Evolutionary conservation across 495 filamentous ascomycete species (phyloP).

Genomic region (Penicillium flavigenum): DNA sequence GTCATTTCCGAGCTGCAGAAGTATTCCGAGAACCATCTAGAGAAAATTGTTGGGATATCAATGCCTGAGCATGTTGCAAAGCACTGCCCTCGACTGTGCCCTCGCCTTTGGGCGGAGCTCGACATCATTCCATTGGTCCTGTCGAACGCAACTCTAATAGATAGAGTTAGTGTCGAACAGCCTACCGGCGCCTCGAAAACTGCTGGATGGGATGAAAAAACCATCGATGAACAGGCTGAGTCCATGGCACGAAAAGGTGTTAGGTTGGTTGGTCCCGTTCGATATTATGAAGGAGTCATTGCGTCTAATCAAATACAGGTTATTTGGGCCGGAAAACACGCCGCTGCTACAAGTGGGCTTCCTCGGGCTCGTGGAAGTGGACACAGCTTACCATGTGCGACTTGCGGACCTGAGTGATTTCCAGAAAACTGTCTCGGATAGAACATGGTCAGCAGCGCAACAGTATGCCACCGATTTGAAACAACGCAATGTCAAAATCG

Average conservation of each 20-base stretch:
- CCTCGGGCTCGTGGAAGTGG: constrained; percentile 72
- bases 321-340: constrained; percentile 73
- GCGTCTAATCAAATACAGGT: constrained; percentile 41
- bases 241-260: constrained; percentile 82
- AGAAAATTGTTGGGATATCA: constrained; percentile 63
- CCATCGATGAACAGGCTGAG: constrained; percentile 81
- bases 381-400: constrained; percentile 61
- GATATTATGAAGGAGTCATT: background rate
- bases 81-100: constrained; percentile 57
- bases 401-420: constrained; percentile 64
- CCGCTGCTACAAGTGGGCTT: constrained; percentile 75
- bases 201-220: constrained; percentile 48
- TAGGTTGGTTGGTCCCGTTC: constrained; percentile 46
- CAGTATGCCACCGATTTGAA: constrained; percentile 68
- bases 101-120: constrained; percentile 75
- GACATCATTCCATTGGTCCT: constrained; percentile 73
- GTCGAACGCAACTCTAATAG: constrained; percentile 25
- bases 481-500: constrained; percentile 64
- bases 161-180: constrained; percentile 18
- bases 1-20: constrained; percentile 51
- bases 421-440: constrained; percentile 55
- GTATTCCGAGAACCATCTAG: constrained; percentile 60
- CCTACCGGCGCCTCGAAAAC: background rate
- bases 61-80: constrained; percentile 47
- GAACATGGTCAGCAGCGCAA: constrained; percentile 69